Conservation (phyloP, 1,284 basidiomycete species). For the Vanrija humicola region DNA sequence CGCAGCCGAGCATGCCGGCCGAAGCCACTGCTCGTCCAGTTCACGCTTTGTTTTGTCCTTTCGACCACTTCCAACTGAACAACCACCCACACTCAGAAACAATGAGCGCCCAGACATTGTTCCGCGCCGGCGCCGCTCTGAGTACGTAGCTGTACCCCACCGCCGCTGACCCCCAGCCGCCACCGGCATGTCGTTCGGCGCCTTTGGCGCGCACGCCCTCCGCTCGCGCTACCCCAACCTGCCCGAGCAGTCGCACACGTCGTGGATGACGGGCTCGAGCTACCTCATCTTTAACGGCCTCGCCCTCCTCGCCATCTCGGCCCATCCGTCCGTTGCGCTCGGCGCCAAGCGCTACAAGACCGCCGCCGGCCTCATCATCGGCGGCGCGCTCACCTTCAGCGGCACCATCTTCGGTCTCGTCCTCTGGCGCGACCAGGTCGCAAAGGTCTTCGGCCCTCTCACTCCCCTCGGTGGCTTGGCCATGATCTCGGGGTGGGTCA, state of each 20-base stretch:
- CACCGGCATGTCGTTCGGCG: slow-evolving; percentile 44
- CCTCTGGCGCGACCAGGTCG: slow-evolving; percentile 57
- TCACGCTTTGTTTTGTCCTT: no score
- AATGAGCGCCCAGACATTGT: slow-evolving; percentile 19
- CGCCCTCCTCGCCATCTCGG: slow-evolving; percentile 64
- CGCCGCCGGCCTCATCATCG: slow-evolving; percentile 65
- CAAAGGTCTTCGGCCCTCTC: slow-evolving; percentile 63
- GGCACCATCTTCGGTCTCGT: slow-evolving; percentile 66
- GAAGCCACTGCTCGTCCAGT: no score
- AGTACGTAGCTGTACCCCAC: slow-evolving; percentile 16
- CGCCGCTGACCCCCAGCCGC: slow-evolving; percentile 31
- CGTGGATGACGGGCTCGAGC: slow-evolving; percentile 41
- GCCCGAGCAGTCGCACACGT: slow-evolving; percentile 31
- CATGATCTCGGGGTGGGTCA: slow-evolving; percentile 72
- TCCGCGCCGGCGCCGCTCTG: slow-evolving; percentile 35
- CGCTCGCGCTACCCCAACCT: slow-evolving; percentile 38
- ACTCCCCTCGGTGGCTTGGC: slow-evolving; percentile 69
- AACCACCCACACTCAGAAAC: not conserved
- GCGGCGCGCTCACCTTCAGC: slow-evolving; percentile 63
- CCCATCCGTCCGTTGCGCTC: slow-evolving; percentile 63
- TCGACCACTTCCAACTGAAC: not conserved
- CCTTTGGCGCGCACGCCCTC: slow-evolving; percentile 48
- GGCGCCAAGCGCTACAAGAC: slow-evolving; percentile 53
- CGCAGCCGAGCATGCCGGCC: no score
- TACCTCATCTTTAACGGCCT: slow-evolving; percentile 68